A percentile compares a stretch with the other conserved stretches of the same genome.
phyloP scores from a whole-genome alignment of 257 asterid genomes.

The Solanum pimpinellifolium region DNA sequence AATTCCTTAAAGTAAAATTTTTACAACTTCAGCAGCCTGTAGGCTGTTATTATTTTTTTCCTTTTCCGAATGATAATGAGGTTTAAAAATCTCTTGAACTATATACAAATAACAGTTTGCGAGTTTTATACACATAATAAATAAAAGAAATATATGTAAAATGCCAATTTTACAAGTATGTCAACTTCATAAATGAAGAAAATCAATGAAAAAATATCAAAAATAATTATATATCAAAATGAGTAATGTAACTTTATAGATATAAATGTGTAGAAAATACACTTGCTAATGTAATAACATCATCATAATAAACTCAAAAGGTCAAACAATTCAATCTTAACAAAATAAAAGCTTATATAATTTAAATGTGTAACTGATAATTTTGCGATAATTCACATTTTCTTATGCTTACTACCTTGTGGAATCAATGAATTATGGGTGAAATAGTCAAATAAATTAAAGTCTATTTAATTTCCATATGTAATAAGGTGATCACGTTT shows the following conservation, averaged over 20 bases:
- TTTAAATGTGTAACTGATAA: not conserved
- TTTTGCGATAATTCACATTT: not conserved
- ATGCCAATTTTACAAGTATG: not conserved
- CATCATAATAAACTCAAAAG: not conserved
- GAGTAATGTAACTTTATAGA: not conserved
- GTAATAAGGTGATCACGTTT: not conserved
- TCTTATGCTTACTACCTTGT: not conserved
- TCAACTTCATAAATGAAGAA: no score
- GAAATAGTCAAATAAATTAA: not conserved
- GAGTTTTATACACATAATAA: not conserved
- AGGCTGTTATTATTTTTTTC: not conserved
- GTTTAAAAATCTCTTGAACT: no score
- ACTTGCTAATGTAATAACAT: not conserved
- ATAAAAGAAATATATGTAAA: no score
- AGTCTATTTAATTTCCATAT: not conserved
- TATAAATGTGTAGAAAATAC: not conserved
- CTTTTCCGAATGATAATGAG: not conserved
- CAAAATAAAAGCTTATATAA: no score
- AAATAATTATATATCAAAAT: no score
- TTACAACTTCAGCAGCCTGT: not conserved
- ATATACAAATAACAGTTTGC: not conserved
- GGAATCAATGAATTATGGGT: not conserved
- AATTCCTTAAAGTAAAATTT: not conserved
- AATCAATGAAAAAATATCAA: no score
- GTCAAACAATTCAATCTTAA: not conserved